phyloP scores from a whole-genome alignment of 768 basidiomycete species.

The Dentipellis fragilis region DNA sequence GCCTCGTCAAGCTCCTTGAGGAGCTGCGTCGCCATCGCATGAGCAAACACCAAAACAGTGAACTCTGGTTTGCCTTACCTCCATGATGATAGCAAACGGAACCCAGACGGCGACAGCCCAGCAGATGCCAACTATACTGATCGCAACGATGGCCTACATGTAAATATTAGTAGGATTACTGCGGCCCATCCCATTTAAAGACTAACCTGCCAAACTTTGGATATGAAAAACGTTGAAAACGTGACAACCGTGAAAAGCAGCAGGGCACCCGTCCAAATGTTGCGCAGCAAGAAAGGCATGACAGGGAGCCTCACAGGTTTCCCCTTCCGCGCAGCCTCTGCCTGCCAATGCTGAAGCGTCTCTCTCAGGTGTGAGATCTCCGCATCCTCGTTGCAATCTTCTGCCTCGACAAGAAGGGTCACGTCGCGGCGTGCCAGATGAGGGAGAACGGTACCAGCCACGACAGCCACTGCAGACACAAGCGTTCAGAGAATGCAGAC shows the following conservation, averaged over 20 bases:
- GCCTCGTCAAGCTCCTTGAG: slow-evolving; percentile 10
- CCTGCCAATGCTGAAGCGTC: slow-evolving; percentile 73
- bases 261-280: slow-evolving; percentile 89
- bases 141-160: slow-evolving; percentile 67
- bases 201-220: slow-evolving; percentile 59
- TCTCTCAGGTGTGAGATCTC: slow-evolving; percentile 62
- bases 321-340: slow-evolving; percentile 70
- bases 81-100: slow-evolving; percentile 96
- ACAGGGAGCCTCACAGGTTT: slow-evolving; percentile 69
- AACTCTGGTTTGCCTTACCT: slow-evolving; percentile 35
- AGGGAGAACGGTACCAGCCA: slow-evolving; percentile 74
- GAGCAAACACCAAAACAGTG: background rate
- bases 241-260: slow-evolving; percentile 72
- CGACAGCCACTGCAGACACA: slow-evolving; percentile 61
- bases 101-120: slow-evolving; percentile 99
- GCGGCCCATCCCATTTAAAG: background rate
- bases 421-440: slow-evolving; percentile 74
- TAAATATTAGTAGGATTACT: background rate
- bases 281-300: slow-evolving; percentile 85
- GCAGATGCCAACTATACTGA: slow-evolving; percentile 81
- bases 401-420: slow-evolving; percentile 60
- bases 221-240: slow-evolving; percentile 80
- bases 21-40: slow-evolving; percentile 5
- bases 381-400: slow-evolving; percentile 64
- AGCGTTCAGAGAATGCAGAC: slow-evolving; percentile 3